Base-by-base conservation (phyloP, 345 rosid species). In the Toxicodendron radicans region DNA sequence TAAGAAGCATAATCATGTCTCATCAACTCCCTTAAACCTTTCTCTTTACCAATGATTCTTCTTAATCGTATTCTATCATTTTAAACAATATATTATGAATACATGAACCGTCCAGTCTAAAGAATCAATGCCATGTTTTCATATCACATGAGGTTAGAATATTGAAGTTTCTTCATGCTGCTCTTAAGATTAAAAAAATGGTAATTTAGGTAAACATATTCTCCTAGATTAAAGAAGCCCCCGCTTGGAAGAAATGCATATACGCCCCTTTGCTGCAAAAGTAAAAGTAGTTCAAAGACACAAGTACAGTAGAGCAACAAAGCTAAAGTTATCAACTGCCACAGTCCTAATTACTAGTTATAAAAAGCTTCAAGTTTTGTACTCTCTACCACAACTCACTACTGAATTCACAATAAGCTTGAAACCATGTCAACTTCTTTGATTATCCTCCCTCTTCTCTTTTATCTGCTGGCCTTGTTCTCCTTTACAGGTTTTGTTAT, bases 161-260 rank as follows among this genome's bases (percentile, higher is more conserved):
- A n/a, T n/a, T n/a, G n/a, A n/a, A n/a, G n/a, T 45, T 45, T 4
- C 14, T 18, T 14, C 54, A 12, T 51, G 4, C 3, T 49, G 17
- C 53, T 49, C 14, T 49, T 12, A 49, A 13, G 12, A 14, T 4
- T 13, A 13, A 51, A 14, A 51, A 6, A 51, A 51, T 13, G 54
- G 54, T 18, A 16, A 1, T 13, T 14, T 14, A 35, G 41, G 18
- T 10, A 64, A 9, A 41, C 43, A n/a, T 7, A 68, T 51, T 68
- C 49, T 21, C 45, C 57, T 8, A 65, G 53, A 70, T 61, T 76
- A 81, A 80, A 83, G 86, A 80, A 80, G 78, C 58, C 88, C 79
- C 70, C 69, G 27, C 58, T 62, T 24, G 58, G 85, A 88, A 87
- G 94, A 76, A 87, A 92, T 75, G 97, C 63, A 89, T 81, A 83